Evolutionary conservation across 2,329 filamentous ascomycete genomes (phyloP).

Genomic region (Cryphonectria naterciae): DNA sequence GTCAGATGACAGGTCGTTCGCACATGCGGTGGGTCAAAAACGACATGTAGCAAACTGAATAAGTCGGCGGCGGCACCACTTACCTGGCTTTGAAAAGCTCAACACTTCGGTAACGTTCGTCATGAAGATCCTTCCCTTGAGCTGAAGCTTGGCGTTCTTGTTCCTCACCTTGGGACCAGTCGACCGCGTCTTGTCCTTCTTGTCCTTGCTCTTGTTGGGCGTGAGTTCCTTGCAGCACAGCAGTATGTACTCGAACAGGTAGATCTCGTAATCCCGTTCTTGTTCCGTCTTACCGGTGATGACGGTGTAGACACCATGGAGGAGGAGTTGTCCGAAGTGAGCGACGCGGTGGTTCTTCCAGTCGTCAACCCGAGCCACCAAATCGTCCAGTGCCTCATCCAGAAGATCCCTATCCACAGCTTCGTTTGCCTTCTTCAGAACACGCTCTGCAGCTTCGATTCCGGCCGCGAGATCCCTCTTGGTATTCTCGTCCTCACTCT

Average conservation of each 20-base stretch:
- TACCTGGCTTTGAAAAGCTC: slow-evolving; percentile 85
- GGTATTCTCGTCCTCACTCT: slow-evolving; percentile 73
- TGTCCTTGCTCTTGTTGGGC: slow-evolving; percentile 80
- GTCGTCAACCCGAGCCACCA: slow-evolving; percentile 84
- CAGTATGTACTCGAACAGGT: slow-evolving; percentile 92
- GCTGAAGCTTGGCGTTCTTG: slow-evolving; percentile 80
- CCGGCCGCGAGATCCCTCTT: slow-evolving; percentile 75
- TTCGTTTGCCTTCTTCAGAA: slow-evolving; percentile 84
- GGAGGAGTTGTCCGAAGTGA: slow-evolving; percentile 85
- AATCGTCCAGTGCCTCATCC: slow-evolving; percentile 79
- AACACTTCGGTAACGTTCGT: slow-evolving; percentile 97
- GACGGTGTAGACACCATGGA: slow-evolving; percentile 90
- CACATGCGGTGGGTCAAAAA: not conserved
- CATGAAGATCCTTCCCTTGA: slow-evolving; percentile 99
- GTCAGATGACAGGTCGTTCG: slow-evolving; percentile 37
- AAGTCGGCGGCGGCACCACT: slow-evolving; percentile 36
- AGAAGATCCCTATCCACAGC: slow-evolving; percentile 88
- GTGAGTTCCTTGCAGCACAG: slow-evolving; percentile 96
- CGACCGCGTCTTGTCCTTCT: slow-evolving; percentile 66
- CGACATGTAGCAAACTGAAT: not conserved
- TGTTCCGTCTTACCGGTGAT: slow-evolving; percentile 87
- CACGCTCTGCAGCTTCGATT: slow-evolving; percentile 79
- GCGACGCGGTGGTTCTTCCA: slow-evolving; percentile 95
- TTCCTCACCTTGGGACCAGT: slow-evolving; percentile 60
- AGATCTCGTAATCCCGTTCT: slow-evolving; percentile 98